These are phyloP conservation scores for Lepidopterella palustris DNA, from an alignment of 495 filamentous ascomycete genomes.

Conservation along the genomic window DNA sequence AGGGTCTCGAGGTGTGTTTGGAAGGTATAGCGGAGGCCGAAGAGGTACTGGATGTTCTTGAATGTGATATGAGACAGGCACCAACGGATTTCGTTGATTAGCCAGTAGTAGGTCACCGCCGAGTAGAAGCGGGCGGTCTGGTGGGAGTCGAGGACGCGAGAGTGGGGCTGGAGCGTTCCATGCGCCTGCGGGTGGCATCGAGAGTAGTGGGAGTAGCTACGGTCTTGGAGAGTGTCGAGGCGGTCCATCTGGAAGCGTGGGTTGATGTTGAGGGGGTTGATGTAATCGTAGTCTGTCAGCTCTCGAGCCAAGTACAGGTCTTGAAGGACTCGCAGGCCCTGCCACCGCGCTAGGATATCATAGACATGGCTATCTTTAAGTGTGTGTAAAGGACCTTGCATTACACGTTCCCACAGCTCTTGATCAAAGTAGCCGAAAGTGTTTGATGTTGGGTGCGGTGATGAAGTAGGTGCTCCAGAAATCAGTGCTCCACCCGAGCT, in stretches of 20 bases:
- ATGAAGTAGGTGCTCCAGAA: background rate
- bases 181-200: background rate
- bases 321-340: conserved; percentile 12
- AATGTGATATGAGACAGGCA: background rate
- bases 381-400: background rate
- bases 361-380: conserved; percentile 1
- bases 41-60: background rate
- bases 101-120: conserved; percentile 11
- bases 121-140: conserved; percentile 14
- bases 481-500: background rate
- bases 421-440: background rate
- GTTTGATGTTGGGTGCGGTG: background rate
- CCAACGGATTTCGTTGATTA: conserved; percentile 18
- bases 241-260: background rate
- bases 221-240: background rate
- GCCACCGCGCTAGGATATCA: conserved; percentile 15
- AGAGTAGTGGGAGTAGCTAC: background rate
- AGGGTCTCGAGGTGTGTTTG: background rate
- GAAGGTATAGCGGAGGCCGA: background rate
- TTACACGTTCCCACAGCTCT: background rate
- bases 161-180: conserved; percentile 2
- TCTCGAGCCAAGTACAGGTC: conserved; percentile 6
- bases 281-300: background rate
- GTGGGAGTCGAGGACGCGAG: conserved; percentile 5
- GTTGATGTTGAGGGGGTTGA: background rate